A percentile compares a stretch with the other conserved stretches of the same genome.
These are phyloP conservation scores for Citrus australasica DNA, from an alignment of 345 rosid species.

Conservation along the genomic window DNA sequence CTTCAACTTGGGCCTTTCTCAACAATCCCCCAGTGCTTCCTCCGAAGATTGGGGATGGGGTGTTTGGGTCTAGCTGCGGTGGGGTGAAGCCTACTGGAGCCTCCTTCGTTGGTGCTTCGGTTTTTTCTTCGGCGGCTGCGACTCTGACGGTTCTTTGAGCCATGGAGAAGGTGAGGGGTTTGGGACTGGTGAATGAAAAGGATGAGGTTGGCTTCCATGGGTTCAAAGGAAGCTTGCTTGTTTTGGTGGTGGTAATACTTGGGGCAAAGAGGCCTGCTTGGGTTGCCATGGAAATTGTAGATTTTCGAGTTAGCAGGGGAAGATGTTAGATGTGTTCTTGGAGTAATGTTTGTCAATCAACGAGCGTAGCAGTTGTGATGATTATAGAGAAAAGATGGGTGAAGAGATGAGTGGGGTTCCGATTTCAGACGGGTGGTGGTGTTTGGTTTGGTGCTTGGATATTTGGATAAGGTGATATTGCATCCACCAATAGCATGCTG, in stretches of 20 bases:
- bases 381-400: background rate
- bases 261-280: conserved; percentile 64
- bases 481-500: conserved; percentile 39
- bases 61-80: conserved; percentile 71
- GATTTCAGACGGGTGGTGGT: conserved; percentile 23
- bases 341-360: background rate
- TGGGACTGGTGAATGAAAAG: conserved; percentile 26
- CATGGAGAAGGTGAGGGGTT: conserved; percentile 34
- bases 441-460: background rate
- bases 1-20: conserved; percentile 84
- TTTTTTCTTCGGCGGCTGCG: conserved; percentile 26
- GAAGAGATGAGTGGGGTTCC: background rate
- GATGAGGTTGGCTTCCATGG: conserved; percentile 49
- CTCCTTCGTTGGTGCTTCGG: conserved; percentile 28
- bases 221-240: conserved; percentile 31
- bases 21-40: conserved; percentile 87
- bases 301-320: background rate
- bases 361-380: background rate
- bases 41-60: conserved; percentile 89
- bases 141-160: conserved; percentile 36
- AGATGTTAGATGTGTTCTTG: background rate
- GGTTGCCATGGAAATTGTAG: conserved; percentile 47
- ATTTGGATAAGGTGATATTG: conserved; percentile 47
- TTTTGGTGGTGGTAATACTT: conserved; percentile 45
- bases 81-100: conserved; percentile 90